Conservation (phyloP, 352 stramenopile genomes). For the Blastocystis hominis region DNA sequence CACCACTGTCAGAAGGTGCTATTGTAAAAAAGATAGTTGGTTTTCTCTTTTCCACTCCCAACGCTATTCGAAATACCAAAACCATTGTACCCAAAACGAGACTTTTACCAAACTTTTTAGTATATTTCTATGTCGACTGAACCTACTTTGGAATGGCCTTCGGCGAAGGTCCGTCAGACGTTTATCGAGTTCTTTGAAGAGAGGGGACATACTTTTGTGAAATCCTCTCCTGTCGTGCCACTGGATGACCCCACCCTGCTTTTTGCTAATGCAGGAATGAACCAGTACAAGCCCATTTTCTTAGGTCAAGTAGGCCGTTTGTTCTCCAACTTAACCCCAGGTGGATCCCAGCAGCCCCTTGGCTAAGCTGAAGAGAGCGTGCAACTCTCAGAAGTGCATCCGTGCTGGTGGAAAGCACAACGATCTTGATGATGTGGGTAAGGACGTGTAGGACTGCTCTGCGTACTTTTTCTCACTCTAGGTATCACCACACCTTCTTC, state of each 20-base stretch:
- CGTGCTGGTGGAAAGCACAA: conserved; percentile 97
- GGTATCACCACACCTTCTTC: conserved; percentile 99
- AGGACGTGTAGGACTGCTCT: conserved; percentile 72
- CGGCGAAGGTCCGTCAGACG: conserved; percentile 83
- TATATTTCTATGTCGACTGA: conserved; percentile 47
- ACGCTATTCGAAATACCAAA: no score
- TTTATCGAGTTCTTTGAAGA: conserved; percentile 94
- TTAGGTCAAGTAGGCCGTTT: conserved; percentile 72
- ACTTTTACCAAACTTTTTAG: no score
- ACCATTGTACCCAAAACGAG: no score
- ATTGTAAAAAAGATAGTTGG: no score
- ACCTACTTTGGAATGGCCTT: conserved; percentile 74
- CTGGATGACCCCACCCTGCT: conserved; percentile 93
- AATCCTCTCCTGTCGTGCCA: conserved; percentile 86
- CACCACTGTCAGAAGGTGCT: no score
- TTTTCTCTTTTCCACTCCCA: no score
- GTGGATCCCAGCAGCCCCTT: conserved; percentile 83
- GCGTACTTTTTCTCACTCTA: neutral
- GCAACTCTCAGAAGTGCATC: conserved; percentile 98
- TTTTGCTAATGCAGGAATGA: conserved; percentile 99
- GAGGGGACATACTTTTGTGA: conserved; percentile 85
- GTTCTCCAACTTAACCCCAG: neutral
- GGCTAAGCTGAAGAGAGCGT: conserved; percentile 77
- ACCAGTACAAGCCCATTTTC: conserved; percentile 99
- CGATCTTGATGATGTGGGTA: conserved; percentile 95